phyloP scores from a whole-genome alignment of 352 stramenopile genomes.

The Globisporangium acanthophoron region DNA sequence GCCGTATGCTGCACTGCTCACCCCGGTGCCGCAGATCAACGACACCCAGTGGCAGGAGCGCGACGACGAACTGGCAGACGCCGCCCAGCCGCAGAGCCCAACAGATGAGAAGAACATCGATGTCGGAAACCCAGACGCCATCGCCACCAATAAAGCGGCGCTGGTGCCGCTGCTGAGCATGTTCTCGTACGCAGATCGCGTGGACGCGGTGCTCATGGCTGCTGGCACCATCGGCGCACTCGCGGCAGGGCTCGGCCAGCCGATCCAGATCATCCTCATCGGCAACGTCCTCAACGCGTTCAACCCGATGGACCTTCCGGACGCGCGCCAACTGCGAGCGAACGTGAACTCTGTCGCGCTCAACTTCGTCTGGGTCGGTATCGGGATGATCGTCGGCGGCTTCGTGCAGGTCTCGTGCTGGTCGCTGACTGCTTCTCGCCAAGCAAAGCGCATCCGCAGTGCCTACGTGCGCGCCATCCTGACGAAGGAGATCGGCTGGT shows the following conservation, averaged over 20 bases:
- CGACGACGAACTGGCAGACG: too few relatives aligned
- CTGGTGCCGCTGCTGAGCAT: slow-evolving; percentile 2
- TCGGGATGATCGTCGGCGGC: slow-evolving; percentile 18
- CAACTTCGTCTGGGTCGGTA: slow-evolving; percentile 20
- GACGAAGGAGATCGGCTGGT: slow-evolving; percentile 35
- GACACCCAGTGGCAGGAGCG: too few relatives aligned
- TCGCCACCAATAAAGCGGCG: background rate
- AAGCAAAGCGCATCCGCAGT: slow-evolving; percentile 32
- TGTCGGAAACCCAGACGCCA: too few relatives aligned
- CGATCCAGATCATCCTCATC: slow-evolving; percentile 68
- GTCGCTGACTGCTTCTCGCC: slow-evolving; percentile 50
- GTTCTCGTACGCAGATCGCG: slow-evolving; percentile 31
- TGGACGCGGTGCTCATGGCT: slow-evolving; percentile 52
- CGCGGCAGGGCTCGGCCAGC: slow-evolving; percentile 39
- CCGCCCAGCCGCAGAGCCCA: too few relatives aligned
- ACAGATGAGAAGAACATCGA: too few relatives aligned
- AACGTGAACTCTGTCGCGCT: slow-evolving; percentile 20
- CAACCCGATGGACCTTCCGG: slow-evolving; percentile 29
- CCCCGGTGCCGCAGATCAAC: too few relatives aligned
- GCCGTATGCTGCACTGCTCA: too few relatives aligned
- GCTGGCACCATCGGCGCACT: slow-evolving; percentile 37
- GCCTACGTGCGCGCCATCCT: slow-evolving; percentile 29
- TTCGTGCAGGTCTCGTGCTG: slow-evolving; percentile 46
- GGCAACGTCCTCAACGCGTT: slow-evolving; percentile 68
- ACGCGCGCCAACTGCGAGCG: slow-evolving; percentile 1